Conservation (phyloP, 306 rosid species). For the Purshia tridentata region DNA sequence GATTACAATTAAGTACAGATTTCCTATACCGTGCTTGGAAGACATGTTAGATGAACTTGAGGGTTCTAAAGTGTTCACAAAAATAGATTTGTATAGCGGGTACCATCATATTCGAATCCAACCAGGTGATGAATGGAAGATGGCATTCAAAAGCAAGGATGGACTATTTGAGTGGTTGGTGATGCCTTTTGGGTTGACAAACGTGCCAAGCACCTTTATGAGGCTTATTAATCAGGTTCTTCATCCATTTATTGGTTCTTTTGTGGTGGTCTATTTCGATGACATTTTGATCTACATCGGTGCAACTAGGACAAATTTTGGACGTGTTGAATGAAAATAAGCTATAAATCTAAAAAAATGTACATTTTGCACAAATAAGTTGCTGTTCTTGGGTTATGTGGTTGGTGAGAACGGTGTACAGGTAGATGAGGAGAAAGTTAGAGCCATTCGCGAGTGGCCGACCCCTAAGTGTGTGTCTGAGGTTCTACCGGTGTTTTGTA, state of each 20-base stretch:
- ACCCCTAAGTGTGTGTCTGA: too few relatives aligned
- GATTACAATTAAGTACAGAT: neutral
- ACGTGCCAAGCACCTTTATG: neutral
- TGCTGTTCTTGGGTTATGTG: neutral
- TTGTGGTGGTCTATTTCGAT: neutral
- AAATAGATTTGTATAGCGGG: neutral
- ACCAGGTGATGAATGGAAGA: neutral
- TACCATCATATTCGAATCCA: neutral
- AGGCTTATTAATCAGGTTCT: neutral
- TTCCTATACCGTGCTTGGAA: neutral
- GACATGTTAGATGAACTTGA: neutral
- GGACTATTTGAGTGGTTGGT: neutral
- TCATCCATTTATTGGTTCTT: neutral
- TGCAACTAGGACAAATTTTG: neutral
- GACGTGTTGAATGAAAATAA: neutral
- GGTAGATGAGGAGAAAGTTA: too few relatives aligned
- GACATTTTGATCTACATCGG: neutral
- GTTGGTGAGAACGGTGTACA: neutral
- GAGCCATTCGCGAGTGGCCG: too few relatives aligned
- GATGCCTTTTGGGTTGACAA: neutral
- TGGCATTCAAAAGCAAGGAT: neutral
- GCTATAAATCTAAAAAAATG: slow-evolving; percentile 6
- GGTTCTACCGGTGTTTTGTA: neutral
- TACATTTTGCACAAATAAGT: neutral
- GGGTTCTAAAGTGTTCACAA: neutral